Evolutionary conservation across 306 rosid genomes (phyloP), one percentile per base, ranked within the genome.

Genomic region (Rosa chinensis): DNA sequence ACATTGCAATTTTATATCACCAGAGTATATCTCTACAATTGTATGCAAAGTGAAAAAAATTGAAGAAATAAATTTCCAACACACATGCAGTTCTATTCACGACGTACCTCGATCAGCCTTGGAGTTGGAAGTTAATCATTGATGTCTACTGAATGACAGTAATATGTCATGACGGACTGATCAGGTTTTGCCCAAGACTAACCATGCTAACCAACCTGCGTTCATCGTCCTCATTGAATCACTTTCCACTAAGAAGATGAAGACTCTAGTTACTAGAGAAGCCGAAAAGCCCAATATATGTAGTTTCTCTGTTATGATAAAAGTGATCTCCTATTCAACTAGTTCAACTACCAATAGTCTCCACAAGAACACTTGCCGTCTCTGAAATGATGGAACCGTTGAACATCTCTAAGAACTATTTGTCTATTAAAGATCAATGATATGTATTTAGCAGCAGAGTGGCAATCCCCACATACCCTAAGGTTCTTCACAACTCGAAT

Each of bases 361-460:
- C 93, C 89, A 87, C 97, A 94, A 47, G 98, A 94, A 87, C 96
- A 94, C 67, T 86, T 74, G 72, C 97, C 98, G 58, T 90, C 88
- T 70, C 82, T 85, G 81, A 94, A 94, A 79, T 87, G 91, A 85
- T 94, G 98, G 82, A 90, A 94, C 49, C 96, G 85, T 66, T 92
- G 94, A 69, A 92, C 89, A 86, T 94, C 96, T 83, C 96, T 88
- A 17, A 94, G 88, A 84, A 94, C 50, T 25, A 94, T 92, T 75
- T 88, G 83, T 86, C 96, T 88, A 8, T 83, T 87, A 59, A 90
- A 92, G 66, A 94, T 86, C 81, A 82, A 64, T 35, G 97, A 92
- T 82, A 91, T 86, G 80, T 84, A 84, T 48, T 92, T 94, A 73
- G 96, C 94, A 63, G 96, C 92, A 66, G 72, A 87, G 64, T 90